A percentile compares a stretch with the other conserved stretches of the same genome.
phyloP scores from a whole-genome alignment of 75 land plant species.

The Pinus taeda region DNA sequence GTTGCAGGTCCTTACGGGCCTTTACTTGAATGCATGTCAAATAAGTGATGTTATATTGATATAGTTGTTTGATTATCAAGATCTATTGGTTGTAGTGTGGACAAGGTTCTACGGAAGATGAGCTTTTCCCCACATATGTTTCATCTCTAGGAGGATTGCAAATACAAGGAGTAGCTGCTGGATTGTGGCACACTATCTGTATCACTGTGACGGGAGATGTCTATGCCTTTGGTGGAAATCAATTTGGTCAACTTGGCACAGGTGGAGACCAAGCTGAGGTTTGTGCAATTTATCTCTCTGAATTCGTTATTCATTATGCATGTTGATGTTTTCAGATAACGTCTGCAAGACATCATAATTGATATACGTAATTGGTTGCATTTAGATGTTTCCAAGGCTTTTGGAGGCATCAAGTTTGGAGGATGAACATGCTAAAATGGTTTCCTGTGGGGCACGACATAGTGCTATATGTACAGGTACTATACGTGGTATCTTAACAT shows the following conservation, averaged over 20 bases:
- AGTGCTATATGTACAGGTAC: conserved; percentile 88
- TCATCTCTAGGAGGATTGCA: conserved; percentile 75
- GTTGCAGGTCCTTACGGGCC: neutral
- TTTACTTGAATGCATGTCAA: neutral
- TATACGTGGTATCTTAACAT: neutral
- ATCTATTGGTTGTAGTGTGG: conserved; percentile 69
- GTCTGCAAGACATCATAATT: neutral
- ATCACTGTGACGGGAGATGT: conserved; percentile 85
- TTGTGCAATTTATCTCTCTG: conserved; percentile 4
- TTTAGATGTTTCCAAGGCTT: conserved; percentile 88
- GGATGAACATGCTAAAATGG: conserved; percentile 51
- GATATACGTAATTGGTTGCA: neutral
- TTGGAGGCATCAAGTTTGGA: conserved; percentile 83
- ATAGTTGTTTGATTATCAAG: conserved; percentile 9
- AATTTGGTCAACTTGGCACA: conserved; percentile 98
- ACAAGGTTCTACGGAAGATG: conserved; percentile 97
- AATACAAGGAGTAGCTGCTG: conserved; percentile 78
- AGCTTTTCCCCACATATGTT: conserved; percentile 83
- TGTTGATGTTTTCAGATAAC: neutral
- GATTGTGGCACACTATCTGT: conserved; percentile 97
- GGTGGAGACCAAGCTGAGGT: conserved; percentile 98
- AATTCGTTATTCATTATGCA: neutral
- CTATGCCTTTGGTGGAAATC: conserved; percentile 98
- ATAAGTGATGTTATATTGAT: neutral
- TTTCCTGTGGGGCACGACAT: conserved; percentile 99